Evolutionary conservation across 768 basidiomycete species (phyloP), one percentile per base, ranked within the genome.

Genomic region (button mushroom (Agaricus bisporus)): DNA sequence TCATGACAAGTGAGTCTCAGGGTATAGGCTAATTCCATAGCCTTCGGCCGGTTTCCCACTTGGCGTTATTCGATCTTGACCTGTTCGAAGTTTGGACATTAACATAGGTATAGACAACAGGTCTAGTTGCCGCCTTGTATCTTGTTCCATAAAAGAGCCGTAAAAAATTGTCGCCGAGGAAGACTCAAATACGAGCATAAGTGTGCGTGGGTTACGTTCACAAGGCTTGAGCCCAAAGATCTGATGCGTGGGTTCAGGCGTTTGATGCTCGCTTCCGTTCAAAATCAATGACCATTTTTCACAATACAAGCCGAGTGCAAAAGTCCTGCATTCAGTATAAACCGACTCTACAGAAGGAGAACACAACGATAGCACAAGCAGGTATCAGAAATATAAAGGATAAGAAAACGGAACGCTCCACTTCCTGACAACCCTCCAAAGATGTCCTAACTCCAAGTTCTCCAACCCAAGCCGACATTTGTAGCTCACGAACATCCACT

Each of bases 301-400:
- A 39, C 17, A 39, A 39, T 17, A 39, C 37, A 44, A 46, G 37
- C 22, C 2, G 44, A 12, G 38, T 18, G 28, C 39, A 46, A 53
- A 29, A 48, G 44, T 47, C 39, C 38, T 47, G 52, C 44, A 54
- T 54, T 38, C 46, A 47, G 35, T 35, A 48, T 48, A 48, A 32
- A 35, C 48, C 53, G 48, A 32, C 32, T 8, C 32, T 38, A 20
- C 22, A 29, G 46, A 46, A 44, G 48, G 35, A 41, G 41, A 48
- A 43, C 39, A 53, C 41, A 35, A 42, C 46, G 38, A 29, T 46
- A 36, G 38, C 39, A 29, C 17, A 32, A 47, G 29, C 48, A 54
- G 53, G 46, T 48, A 54, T 48, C 53, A 25, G 32, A 32, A 32
- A 32, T 22, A 32, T 1, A 32, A 32, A 11, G 11, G 11, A 32